phyloP scores from a whole-genome alignment of 2,329 filamentous ascomycete species.

The Cladophialophora exuberans region DNA sequence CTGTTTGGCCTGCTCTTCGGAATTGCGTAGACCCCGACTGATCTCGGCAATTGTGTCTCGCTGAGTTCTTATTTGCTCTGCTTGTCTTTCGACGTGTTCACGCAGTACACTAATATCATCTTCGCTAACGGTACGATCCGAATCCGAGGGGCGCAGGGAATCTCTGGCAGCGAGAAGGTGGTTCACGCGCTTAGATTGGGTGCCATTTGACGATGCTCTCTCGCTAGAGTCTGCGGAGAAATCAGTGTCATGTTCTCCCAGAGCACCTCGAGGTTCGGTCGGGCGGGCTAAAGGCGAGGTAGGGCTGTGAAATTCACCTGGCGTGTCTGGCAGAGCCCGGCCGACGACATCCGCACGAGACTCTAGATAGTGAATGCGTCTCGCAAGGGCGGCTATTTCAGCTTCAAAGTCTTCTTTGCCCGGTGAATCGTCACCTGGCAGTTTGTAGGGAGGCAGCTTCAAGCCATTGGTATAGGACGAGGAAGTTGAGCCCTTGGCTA shows the following conservation, averaged over 20 bases:
- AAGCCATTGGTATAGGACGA: slow-evolving; percentile 52
- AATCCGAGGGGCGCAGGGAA: slow-evolving; percentile 46
- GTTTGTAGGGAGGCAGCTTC: slow-evolving; percentile 61
- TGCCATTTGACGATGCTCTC: slow-evolving; percentile 28
- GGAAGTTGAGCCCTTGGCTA: slow-evolving; percentile 46
- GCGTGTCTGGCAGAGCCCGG: slow-evolving; percentile 74
- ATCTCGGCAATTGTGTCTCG: slow-evolving; percentile 83
- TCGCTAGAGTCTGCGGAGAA: slow-evolving; percentile 43
- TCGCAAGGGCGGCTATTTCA: slow-evolving; percentile 77
- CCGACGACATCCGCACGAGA: slow-evolving; percentile 68
- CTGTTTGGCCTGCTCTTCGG: slow-evolving; percentile 81
- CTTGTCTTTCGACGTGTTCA: slow-evolving; percentile 91
- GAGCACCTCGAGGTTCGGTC: slow-evolving; percentile 43
- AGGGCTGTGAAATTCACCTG: slow-evolving; percentile 66
- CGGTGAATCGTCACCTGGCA: slow-evolving; percentile 75
- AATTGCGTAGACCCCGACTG: slow-evolving; percentile 80
- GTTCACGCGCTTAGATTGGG: slow-evolving; percentile 42
- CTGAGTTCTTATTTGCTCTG: slow-evolving; percentile 86
- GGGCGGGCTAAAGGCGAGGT: slow-evolving; percentile 67
- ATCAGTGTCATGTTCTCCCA: slow-evolving; percentile 35
- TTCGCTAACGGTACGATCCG: slow-evolving; percentile 66
- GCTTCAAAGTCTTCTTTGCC: slow-evolving; percentile 80
- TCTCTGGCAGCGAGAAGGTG: slow-evolving; percentile 40
- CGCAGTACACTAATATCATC: slow-evolving; percentile 83
- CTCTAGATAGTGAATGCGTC: slow-evolving; percentile 81